Percentiles rank a stretch among this genome's conserved stretches.
These are phyloP conservation scores for Dalbergia oliveri DNA, from an alignment of 306 rosid genomes.

Conservation along the genomic window DNA sequence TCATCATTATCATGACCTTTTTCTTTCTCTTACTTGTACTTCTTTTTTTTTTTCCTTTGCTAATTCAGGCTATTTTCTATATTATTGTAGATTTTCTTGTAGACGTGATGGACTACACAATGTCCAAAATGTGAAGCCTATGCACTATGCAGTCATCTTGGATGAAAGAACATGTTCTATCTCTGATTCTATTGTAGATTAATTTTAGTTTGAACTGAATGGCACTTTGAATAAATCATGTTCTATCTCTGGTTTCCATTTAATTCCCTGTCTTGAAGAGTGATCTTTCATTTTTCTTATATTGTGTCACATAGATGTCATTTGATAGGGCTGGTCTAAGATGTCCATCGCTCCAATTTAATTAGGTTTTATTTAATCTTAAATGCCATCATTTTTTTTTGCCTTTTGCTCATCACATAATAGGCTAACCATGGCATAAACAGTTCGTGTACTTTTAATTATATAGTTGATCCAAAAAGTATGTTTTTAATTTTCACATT, in stretches of 20 bases:
- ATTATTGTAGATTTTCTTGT: constrained; percentile 57
- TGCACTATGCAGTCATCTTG: background rate
- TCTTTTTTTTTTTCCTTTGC: background rate
- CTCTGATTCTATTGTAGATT: background rate
- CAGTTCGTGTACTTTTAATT: no score
- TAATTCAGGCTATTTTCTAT: constrained; percentile 36
- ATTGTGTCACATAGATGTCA: no score
- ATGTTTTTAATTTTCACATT: no score
- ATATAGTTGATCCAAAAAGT: no score
- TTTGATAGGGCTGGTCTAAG: no score
- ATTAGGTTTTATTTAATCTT: no score
- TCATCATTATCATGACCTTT: constrained; percentile 5
- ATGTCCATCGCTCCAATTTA: no score
- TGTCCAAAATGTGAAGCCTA: constrained; percentile 53
- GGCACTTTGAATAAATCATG: background rate
- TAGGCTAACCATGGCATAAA: no score
- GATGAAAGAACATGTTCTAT: constrained; percentile 20
- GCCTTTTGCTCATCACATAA: no score
- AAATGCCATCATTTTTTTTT: no score
- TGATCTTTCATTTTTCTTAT: no score
- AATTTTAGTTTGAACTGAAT: background rate
- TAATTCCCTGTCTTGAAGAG: background rate
- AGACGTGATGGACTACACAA: constrained; percentile 60
- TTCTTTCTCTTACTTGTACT: background rate
- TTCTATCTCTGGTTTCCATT: background rate